Evolutionary conservation across 352 stramenopile genomes (phyloP).

Genomic region (Pythium sp.): DNA sequence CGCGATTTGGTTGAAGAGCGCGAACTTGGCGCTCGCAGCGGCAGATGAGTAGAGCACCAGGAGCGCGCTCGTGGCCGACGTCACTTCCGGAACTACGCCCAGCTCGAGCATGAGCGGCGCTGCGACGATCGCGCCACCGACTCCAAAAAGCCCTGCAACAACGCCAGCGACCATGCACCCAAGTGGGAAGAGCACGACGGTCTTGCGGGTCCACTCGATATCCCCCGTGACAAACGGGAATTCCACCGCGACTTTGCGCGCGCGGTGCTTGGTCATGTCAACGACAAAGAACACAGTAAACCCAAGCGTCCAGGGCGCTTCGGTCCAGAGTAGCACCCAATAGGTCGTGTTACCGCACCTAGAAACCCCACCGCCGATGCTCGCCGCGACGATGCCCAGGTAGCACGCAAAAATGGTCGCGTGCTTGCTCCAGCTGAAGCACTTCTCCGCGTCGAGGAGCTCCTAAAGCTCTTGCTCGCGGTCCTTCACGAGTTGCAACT

Average conservation of each 20-base stretch:
- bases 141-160: slow-evolving; percentile 42
- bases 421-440: slow-evolving; percentile 40
- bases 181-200: slow-evolving; percentile 33
- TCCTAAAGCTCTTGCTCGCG: slow-evolving; percentile 8
- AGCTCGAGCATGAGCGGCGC: slow-evolving; percentile 58
- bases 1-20: slow-evolving; percentile 42
- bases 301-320: slow-evolving; percentile 42
- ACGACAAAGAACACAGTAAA: slow-evolving; percentile 33
- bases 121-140: slow-evolving; percentile 50
- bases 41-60: slow-evolving; percentile 55
- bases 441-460: slow-evolving; percentile 27
- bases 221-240: slow-evolving; percentile 38
- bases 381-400: slow-evolving; percentile 27
- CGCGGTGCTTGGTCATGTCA: slow-evolving; percentile 31
- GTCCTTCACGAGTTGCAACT: slow-evolving; percentile 10
- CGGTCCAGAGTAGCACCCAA: slow-evolving; percentile 33
- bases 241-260: slow-evolving; percentile 33
- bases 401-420: slow-evolving; percentile 39
- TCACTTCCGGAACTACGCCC: slow-evolving; percentile 44
- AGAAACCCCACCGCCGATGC: slow-evolving; percentile 19
- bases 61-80: slow-evolving; percentile 37
- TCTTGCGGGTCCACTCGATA: slow-evolving; percentile 36
- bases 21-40: slow-evolving; percentile 42
- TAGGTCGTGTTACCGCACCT: slow-evolving; percentile 13
- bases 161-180: slow-evolving; percentile 32